Base-by-base conservation (phyloP, 768 basidiomycete species). In the Serendipita sp. region DNA sequence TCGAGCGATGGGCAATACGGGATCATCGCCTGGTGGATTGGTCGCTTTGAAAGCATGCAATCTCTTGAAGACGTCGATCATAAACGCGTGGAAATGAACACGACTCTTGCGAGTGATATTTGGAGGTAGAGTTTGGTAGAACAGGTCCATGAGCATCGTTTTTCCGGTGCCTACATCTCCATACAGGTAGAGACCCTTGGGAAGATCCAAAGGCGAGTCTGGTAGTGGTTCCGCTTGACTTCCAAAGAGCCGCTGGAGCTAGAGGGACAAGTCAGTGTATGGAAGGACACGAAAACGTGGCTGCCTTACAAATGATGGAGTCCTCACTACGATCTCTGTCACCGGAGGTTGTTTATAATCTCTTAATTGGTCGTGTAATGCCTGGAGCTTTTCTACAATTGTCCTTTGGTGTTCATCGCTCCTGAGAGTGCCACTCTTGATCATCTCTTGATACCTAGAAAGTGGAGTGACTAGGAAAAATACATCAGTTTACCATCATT, bases 91-190 rank as follows among this genome's bases (percentile, higher is more conserved):
- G 73, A 99, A 99, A 74, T 99, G 96, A 15, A 97, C 92, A 35
- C 96, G 81, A 64, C 89, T 86, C 75, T 90, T 91, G 66, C 83
- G 81, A 51, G 75, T 81, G 64, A 89, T 76, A 48, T 79, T 76
- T 0, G 79, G 70, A 0, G 89, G 87, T 1, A 96, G 83, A 1
- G 92, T 84, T 68, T 85, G 82, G 77, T 88, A 93, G 75, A 96
- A 96, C 28, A 99, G 79, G 74, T 99, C 96, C 96, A 99, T 99
- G 67, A 99, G 85, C 94, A 98, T 97, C 0, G 88, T 89, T 78
- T 98, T 97, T 13, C 96, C 95, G 7, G 95, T 96, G 1, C 95
- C 95, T 66, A 99, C 96, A 69, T 92, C 89, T 37, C 95, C 96
- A 72, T 89, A 92, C 18, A 99, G 85, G 76, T 99, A 98, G 35